Evolutionary conservation across 1,284 basidiomycete species (phyloP), one percentile per base, ranked within the genome.

Genomic region (Pascua sp.): DNA sequence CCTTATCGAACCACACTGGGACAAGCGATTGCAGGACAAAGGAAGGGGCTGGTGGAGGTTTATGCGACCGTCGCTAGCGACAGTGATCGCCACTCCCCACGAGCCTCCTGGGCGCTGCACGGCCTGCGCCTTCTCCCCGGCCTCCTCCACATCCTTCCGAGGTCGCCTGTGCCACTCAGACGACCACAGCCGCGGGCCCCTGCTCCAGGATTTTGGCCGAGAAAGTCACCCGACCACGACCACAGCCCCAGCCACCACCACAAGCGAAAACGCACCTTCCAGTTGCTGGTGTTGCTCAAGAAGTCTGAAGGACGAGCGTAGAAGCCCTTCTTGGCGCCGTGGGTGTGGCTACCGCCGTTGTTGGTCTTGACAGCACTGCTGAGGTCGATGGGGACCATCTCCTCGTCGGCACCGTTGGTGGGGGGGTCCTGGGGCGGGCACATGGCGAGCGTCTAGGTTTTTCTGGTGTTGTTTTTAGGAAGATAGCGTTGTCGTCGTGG

Each of bases 301-400:
- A 94, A 94, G 77, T 95, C 92, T 17, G 89, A 85, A n/a, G 90
- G 84, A 24, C 90, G 86, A 44, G 88, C 90, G 76, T 94, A 95
- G 46, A 90, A 88, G 75, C 91, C 92, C 63, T 79, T 79, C 51
- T 80, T 83, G 81, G 60, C 51, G 50, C 52, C 51, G 51, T 60
- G 60, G 45, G 73, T 71, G 47, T 73, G 67, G 42, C 62, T 63
- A 45, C 80, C 81, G 51, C 81, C 77, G 42, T 55, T 51, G 44
- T 76, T 68, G 55, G 60, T 59, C 63, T 73, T 68, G 59, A 72
- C 70, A 13, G 64, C 66, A 11, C 68, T 63, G 47, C 70, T 68
- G 41, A 69, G 57, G 41, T 66, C 64, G 44, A 62, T 64, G 41
- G 63, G 63, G 42, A 45, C 60, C 63, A 53, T 70, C 60, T 47